Evolutionary conservation across 306 rosid species (phyloP).

Genomic region (Datisca glomerata): DNA sequence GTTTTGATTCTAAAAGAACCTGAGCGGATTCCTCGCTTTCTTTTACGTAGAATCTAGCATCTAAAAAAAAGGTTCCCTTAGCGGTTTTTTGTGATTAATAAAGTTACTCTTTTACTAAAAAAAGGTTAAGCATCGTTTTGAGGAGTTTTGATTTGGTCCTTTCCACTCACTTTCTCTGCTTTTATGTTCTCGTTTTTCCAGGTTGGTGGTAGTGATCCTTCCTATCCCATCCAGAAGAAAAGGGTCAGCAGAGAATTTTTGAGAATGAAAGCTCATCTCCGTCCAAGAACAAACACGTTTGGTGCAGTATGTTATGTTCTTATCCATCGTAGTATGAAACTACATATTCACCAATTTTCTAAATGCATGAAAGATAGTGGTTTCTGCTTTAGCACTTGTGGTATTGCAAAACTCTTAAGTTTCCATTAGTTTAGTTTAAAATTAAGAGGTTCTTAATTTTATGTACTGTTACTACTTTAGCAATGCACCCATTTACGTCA

Average conservation of each 20-base stretch:
- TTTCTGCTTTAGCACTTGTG: not conserved
- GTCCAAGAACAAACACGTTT: constrained; percentile 90
- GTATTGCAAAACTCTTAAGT: not conserved
- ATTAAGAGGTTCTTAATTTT: too few species aligned
- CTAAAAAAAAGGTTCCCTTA: too few species aligned
- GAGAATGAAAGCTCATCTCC: constrained; percentile 95
- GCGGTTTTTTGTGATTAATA: too few species aligned
- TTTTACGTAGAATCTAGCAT: too few species aligned
- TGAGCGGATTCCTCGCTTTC: too few species aligned
- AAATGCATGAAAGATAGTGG: not conserved
- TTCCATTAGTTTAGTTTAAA: not conserved
- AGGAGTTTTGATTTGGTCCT: too few species aligned
- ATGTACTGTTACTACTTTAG: too few species aligned
- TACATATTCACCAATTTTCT: not conserved
- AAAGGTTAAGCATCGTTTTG: too few species aligned
- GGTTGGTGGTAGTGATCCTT: constrained; percentile 89
- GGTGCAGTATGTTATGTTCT: constrained; percentile 62
- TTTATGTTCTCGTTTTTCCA: constrained; percentile 14
- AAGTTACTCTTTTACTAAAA: too few species aligned
- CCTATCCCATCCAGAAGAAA: constrained; percentile 93
- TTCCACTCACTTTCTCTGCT: not conserved
- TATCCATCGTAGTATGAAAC: not conserved
- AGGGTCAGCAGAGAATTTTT: constrained; percentile 79
- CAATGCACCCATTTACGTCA: too few species aligned
- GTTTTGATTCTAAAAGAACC: too few species aligned